A percentile compares a stretch with the other conserved stretches of the same genome.
Evolutionary conservation across 140 eudicot species (phyloP).

Genomic region (Cichorium intybus): DNA sequence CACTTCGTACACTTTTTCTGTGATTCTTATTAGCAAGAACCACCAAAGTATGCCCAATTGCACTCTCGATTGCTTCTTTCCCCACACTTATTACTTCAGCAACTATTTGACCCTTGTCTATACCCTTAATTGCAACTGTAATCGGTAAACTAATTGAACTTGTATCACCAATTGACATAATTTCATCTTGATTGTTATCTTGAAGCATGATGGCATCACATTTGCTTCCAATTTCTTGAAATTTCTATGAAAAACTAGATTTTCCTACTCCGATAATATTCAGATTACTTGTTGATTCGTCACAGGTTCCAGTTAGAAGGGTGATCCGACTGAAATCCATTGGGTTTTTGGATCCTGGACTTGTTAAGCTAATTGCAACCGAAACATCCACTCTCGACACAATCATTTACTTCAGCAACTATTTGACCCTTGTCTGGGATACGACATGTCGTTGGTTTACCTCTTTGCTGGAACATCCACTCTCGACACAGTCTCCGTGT

Average conservation of each 20-base stretch:
- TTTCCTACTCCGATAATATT: conserved; percentile 18
- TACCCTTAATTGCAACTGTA: conserved; percentile 54
- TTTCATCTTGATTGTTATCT: conserved; percentile 39
- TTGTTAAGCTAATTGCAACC: conserved; percentile 55
- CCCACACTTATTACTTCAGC: conserved; percentile 58
- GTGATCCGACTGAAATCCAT: conserved; percentile 47
- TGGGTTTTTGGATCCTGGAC: conserved; percentile 42
- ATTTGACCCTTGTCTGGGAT: too few relatives aligned
- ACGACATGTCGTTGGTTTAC: too few relatives aligned
- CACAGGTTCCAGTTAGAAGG: conserved; percentile 39
- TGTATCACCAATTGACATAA: conserved; percentile 36
- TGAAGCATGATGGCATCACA: conserved; percentile 35
- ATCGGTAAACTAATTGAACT: conserved; percentile 44
- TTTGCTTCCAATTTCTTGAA: conserved; percentile 17
- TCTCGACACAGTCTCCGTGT: conserved; percentile 66
- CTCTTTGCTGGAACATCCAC: too few relatives aligned
- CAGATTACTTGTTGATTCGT: conserved; percentile 7
- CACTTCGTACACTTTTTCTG: conserved; percentile 52
- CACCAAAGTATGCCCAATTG: conserved; percentile 42
- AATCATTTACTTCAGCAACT: too few relatives aligned
- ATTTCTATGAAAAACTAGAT: too few relatives aligned
- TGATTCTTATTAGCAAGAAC: conserved; percentile 44
- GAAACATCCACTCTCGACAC: too few relatives aligned
- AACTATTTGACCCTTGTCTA: conserved; percentile 55
- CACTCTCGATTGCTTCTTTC: conserved; percentile 33